These are phyloP conservation scores for Trichoderma atroviride DNA, from an alignment of 2,329 filamentous ascomycete genomes.

Conservation along the genomic window DNA sequence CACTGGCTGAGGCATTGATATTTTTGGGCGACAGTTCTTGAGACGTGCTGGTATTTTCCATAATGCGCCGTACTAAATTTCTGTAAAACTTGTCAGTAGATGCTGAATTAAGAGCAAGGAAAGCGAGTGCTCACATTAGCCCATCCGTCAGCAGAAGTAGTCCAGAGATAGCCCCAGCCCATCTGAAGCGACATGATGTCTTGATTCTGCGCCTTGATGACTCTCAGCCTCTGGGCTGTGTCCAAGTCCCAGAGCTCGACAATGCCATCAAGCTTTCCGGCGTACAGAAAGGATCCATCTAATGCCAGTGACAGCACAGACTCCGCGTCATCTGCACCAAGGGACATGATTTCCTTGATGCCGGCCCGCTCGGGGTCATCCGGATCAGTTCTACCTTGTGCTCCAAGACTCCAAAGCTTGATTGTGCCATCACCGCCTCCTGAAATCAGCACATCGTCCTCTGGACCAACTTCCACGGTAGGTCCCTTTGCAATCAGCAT, in stretches of 20 bases:
- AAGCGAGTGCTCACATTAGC: constrained; percentile 65
- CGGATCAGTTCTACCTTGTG: constrained; percentile 31
- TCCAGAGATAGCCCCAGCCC: constrained; percentile 82
- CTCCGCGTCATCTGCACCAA: constrained; percentile 63
- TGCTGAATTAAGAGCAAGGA: rapidly evolving
- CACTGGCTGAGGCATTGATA: constrained; percentile 79
- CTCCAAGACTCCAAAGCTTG: constrained; percentile 79
- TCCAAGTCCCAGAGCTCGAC: constrained; percentile 97
- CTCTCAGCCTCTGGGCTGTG: constrained; percentile 85
- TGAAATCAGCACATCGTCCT: constrained; percentile 82
- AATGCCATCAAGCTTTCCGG: constrained; percentile 82
- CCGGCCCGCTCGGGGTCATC: constrained; percentile 55
- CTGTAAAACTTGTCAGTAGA: constrained; percentile 41
- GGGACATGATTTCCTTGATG: constrained; percentile 69
- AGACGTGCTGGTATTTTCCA: constrained; percentile 55
- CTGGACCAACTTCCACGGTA: constrained; percentile 66
- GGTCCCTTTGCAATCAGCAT: constrained; percentile 82
- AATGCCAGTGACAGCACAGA: constrained; percentile 77
- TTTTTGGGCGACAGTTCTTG: constrained; percentile 69
- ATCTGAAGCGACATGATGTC: constrained; percentile 88
- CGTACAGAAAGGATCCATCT: constrained; percentile 90
- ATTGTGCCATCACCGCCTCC: constrained; percentile 93
- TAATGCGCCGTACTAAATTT: constrained; percentile 70
- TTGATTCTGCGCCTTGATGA: constrained; percentile 76
- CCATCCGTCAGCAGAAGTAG: constrained; percentile 84